Base-by-base conservation (phyloP, 768 basidiomycete species). In the Kwoniella dejecticola region DNA sequence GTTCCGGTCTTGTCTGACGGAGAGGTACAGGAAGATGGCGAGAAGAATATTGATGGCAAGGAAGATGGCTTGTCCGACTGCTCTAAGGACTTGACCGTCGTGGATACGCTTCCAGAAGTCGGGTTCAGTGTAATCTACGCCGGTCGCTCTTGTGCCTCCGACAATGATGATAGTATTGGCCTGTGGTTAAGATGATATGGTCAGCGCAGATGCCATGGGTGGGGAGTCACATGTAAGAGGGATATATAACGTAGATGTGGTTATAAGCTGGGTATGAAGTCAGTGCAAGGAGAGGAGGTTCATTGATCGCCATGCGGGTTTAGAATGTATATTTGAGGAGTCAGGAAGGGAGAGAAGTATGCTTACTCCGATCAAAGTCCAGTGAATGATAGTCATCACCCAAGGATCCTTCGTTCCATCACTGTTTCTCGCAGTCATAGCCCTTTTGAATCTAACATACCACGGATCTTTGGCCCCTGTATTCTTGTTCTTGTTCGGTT, bases 41-140 rank as follows among this genome's bases (percentile, higher is more conserved):
- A 66, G 58, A 29, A 66, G 44, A 19, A 63, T 31, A 13, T 66
- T 60, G 54, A 63, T 57, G 21, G 52, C 57, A 50, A 66, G 60
- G 52, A 70, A 70, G 45, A 70, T 64, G 36, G 61, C 65, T 38
- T 59, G 57, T 8, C 68, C 68, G 41, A 52, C 57, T 1, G 62
- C 57, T 23, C 68, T 56, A 17, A 70, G 23, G 17, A 52, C 42
- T n/a, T 64, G 41, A 6, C 65, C 61, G 29, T 38, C 52, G 31
- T 52, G 57, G 0, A 60, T 41, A 3, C 52, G 29, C 1, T 61
- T 21, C 26, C 60, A 63, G 36, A 62, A 66, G 41, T 61, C 42
- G 21, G 19, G 31, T 36, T 63, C 40, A 40, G 21, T 57, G 46
- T 46, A 27, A 19, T 45, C 49, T 4, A 33, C 38, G 19, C 57